Conservation (phyloP, 2,329 filamentous ascomycete genomes). For the Ceratocystiopsis minuta region DNA sequence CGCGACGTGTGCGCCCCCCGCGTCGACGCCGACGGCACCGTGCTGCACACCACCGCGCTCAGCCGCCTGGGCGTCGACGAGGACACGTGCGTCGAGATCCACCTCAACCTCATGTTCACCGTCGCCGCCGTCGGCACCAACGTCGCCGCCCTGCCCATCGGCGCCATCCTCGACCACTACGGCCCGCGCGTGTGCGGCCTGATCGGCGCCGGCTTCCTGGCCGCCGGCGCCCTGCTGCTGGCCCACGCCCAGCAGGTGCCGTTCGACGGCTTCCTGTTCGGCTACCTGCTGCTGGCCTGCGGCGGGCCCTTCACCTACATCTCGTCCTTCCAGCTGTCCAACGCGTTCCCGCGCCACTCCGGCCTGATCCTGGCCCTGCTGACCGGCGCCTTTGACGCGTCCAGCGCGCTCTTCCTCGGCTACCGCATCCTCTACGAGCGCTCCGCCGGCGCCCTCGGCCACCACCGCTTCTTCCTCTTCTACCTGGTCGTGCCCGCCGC, state of each 20-base stretch:
- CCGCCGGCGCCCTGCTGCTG: constrained; percentile 53
- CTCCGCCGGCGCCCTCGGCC: constrained; percentile 32
- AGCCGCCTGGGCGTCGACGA: constrained; percentile 12
- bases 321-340: constrained; percentile 67
- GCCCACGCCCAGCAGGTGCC: constrained; percentile 45
- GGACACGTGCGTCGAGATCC: constrained; percentile 35
- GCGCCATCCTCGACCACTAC: constrained; percentile 66
- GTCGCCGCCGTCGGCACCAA: constrained; percentile 77
- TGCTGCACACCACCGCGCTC: neutral
- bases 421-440: constrained; percentile 54
- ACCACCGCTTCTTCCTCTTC: constrained; percentile 49
- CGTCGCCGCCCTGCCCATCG: constrained; percentile 68
- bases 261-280: constrained; percentile 58
- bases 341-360: constrained; percentile 60
- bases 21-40: constrained; percentile 10
- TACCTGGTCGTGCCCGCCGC: constrained; percentile 54
- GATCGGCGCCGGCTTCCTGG: constrained; percentile 49
- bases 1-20: constrained; percentile 33
- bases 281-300: constrained; percentile 59
- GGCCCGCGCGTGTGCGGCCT: constrained; percentile 63
- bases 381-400: constrained; percentile 70
- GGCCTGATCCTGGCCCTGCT: constrained; percentile 65
- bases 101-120: constrained; percentile 83
- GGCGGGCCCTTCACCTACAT: constrained; percentile 73
- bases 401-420: constrained; percentile 57